A percentile compares a stretch with the other conserved stretches of the same genome.
phyloP scores from a whole-genome alignment of 495 filamentous ascomycete genomes.

The Penicillium coffeae region DNA sequence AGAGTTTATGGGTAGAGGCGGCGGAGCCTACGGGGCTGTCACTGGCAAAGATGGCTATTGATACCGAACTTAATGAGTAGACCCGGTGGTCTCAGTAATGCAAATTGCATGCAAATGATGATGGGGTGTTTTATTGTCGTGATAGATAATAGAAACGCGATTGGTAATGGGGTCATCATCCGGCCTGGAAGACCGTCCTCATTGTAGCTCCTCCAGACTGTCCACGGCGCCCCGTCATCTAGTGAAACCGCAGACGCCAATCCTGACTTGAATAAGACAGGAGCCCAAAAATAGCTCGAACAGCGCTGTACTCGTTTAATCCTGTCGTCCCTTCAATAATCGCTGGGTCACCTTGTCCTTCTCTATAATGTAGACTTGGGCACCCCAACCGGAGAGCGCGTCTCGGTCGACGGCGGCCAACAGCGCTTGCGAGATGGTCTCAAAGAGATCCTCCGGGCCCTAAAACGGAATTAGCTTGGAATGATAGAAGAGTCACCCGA shows the following conservation, averaged over 20 bases:
- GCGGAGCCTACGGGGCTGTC: constrained; percentile 37
- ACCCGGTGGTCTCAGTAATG: constrained; percentile 33
- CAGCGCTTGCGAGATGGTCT: constrained; percentile 96
- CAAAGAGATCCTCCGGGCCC: constrained; percentile 92
- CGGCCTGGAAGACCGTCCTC: constrained; percentile 11
- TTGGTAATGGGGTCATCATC: constrained; percentile 9
- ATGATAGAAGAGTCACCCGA: neutral
- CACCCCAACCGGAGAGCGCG: constrained; percentile 95
- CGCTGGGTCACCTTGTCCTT: constrained; percentile 99
- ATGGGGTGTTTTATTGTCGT: constrained; percentile 28
- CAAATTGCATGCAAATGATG: constrained; percentile 35
- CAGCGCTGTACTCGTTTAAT: constrained; percentile 37
- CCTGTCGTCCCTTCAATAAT: constrained; percentile 86
- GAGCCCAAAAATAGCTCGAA: constrained; percentile 23
- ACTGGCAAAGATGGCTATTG: constrained; percentile 34
- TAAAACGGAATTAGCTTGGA: constrained; percentile 36
- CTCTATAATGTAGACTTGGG: constrained; percentile 98
- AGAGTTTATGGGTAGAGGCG: constrained; percentile 41
- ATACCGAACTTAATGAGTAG: constrained; percentile 53
- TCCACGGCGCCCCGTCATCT: constrained; percentile 25
- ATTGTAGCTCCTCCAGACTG: constrained; percentile 16
- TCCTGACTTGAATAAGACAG: constrained; percentile 25
- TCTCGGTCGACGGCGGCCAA: constrained; percentile 95
- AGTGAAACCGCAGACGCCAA: constrained; percentile 30
- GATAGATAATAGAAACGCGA: constrained; percentile 25